Base-by-base conservation (phyloP, 352 stramenopile genomes). In the Elongisporangium senticosum region DNA sequence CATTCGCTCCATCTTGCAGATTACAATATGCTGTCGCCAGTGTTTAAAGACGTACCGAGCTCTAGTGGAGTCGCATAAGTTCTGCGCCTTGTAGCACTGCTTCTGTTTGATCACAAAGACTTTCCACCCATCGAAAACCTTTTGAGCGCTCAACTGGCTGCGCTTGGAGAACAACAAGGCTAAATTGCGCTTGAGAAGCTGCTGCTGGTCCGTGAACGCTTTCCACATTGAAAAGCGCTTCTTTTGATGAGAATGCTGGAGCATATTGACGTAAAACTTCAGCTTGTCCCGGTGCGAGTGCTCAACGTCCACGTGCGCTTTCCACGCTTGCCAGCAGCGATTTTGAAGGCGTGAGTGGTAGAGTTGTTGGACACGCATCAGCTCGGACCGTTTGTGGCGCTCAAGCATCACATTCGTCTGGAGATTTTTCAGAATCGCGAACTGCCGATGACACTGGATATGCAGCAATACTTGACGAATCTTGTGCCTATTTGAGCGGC, bases 1-100 rank as follows among this genome's bases (percentile, higher is more conserved):
- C 76, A 90, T 83, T 0, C 61, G 59, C 58, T 86, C 71, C 3
- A 80, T 62, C n/a, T 80, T 86, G 24, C 54, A 71, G 2, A 87
- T 63, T 6, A 80, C 21, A 4, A 90, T 55, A 20, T 71, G 76
- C 21, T 69, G 56, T 7, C 63, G 71, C 80, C 80, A 89, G 15
- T 67, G 63, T 0, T 54, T 63, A 0, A 83, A 13, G 0, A 58
- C 50, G 17, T 49, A 51, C 14, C 37, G 33, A 15, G 54, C 61
- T 4, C 50, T 21, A 19, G 68, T 65, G 1, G 22, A 13, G 43
- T 48, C 21, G 0, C 20, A 47, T 15, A 77, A 73, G 6, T 24
- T 43, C 3, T 28, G 48, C 0, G 70, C 74, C 4, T 62, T 60
- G 11, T 19, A 28, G 20, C 58, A 63, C 4, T 56, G 39, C 40